Evolutionary conservation across 2,329 filamentous ascomycete species (phyloP), one percentile per base, ranked within the genome.

Genomic region (Verticillium dahliae): DNA sequence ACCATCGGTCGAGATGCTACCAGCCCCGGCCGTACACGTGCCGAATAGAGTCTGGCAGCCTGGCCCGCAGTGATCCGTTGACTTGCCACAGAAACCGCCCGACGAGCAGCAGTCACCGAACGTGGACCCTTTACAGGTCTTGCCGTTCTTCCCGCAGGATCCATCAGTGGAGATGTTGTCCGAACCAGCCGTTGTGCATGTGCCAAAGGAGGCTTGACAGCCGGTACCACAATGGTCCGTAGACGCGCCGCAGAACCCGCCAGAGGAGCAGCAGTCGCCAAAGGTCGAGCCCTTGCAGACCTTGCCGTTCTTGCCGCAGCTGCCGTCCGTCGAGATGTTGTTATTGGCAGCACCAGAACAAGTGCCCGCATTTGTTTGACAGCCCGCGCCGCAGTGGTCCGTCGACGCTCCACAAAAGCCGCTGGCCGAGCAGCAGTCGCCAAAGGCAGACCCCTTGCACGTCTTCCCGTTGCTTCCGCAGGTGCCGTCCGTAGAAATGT

Each of bases 301-400:
- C 39, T 59, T 55, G 15, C 56, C 56, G 37, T 61, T 61, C n/a
- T 39, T 59, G 2, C 35, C 35, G 13, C 35, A 37, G 9, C 9
- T 13, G 13, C 35, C 35, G 35, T 22, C 60, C 39, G 38, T 39
- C 9, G 52, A 55, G 35, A 31, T 34, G 5, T 22, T 52, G 57
- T 35, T 41, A 11, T 41, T 57, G 18, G 37, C 33, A 7, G 39
- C 39, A 9, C 39, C 39, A 6, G 31, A 59, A 50, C 65, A 67
- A 14, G 45, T 54, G 11, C 65, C 65, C 45, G 65, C 66, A 13
- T 39, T 39, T 1, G 38, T 18, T 34, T 67, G 65, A 10, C 65
- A 67, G 4, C 60, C 64, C 3, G 61, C 33, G 2, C 64, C 64
- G 38, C 66, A 68, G 62, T 65, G 65, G n/a, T 55, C 59, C n/a